phyloP scores from a whole-genome alignment of 108 stramenopile genomes.

The Cyclotella baltica region DNA sequence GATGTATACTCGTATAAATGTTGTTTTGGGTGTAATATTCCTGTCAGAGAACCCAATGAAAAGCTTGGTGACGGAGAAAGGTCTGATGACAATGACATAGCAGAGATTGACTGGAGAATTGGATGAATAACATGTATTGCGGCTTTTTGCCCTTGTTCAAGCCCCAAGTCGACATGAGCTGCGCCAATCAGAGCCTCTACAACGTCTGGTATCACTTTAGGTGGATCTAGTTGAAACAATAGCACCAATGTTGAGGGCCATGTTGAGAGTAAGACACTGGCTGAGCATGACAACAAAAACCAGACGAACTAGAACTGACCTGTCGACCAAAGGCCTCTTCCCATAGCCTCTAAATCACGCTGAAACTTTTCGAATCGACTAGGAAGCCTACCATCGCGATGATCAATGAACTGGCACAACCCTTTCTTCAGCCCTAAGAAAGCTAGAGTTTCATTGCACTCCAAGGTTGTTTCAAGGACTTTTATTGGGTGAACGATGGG shows the following conservation, averaged over 20 bases:
- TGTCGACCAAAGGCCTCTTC: constrained; percentile 64
- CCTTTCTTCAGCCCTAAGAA: constrained; percentile 53
- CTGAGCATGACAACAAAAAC: neutral
- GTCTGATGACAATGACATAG: constrained; percentile 14
- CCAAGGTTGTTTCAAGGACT: constrained; percentile 34
- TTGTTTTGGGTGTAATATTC: constrained; percentile 58
- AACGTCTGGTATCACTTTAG: constrained; percentile 66
- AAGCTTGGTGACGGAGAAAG: neutral
- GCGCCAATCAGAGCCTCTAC: constrained; percentile 72
- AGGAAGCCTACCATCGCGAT: constrained; percentile 62
- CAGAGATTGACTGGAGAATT: constrained; percentile 12
- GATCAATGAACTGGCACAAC: constrained; percentile 56
- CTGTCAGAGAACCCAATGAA: neutral
- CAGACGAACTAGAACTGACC: constrained; percentile 26
- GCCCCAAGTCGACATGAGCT: constrained; percentile 56
- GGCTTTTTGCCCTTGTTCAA: constrained; percentile 47
- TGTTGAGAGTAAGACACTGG: neutral
- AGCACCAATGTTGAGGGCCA: no score
- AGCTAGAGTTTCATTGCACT: constrained; percentile 65
- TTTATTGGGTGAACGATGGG: neutral
- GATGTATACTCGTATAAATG: constrained; percentile 46
- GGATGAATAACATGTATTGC: constrained; percentile 39
- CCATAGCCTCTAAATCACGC: constrained; percentile 30
- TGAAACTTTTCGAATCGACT: constrained; percentile 59
- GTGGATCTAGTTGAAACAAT: constrained; percentile 50